Percentiles rank a stretch among this genome's conserved stretches.
These are phyloP conservation scores for Alternaria sp. DNA, from an alignment of 2,329 filamentous ascomycete genomes.

Conservation along the genomic window DNA sequence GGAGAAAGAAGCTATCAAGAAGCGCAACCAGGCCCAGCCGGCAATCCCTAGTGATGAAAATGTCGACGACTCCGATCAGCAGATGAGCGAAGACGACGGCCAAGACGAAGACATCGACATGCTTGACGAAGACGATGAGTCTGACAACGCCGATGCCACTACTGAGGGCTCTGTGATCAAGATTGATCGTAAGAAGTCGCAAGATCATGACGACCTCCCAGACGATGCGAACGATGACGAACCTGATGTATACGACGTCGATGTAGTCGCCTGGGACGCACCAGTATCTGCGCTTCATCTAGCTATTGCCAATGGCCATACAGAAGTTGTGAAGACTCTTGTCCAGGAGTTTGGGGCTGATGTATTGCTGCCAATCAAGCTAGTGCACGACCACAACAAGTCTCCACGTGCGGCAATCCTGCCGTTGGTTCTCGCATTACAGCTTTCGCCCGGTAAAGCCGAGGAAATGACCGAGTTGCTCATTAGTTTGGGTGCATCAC, in stretches of 20 bases:
- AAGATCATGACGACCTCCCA: slow-evolving; percentile 57
- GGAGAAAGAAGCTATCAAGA: slow-evolving; percentile 60
- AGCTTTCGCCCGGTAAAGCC: slow-evolving; percentile 70
- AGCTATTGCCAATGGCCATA: slow-evolving; percentile 77
- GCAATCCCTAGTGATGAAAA: neutral
- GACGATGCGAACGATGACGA: slow-evolving; percentile 68
- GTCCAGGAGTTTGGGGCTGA: slow-evolving; percentile 79
- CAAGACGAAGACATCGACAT: slow-evolving; percentile 63
- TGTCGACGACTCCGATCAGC: slow-evolving; percentile 2
- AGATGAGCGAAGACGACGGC: slow-evolving; percentile 48
- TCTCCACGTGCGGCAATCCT: slow-evolving; percentile 69
- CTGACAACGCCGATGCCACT: slow-evolving; percentile 57
- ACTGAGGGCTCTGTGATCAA: slow-evolving; percentile 78
- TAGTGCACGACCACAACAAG: slow-evolving; percentile 59
- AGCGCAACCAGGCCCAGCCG: neutral
- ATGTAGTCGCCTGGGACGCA: slow-evolving; percentile 81
- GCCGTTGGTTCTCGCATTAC: slow-evolving; percentile 72
- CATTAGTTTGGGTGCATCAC: slow-evolving; percentile 75
- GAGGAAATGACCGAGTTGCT: slow-evolving; percentile 71
- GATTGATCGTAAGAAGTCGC: slow-evolving; percentile 55
- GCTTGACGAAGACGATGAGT: slow-evolving; percentile 58
- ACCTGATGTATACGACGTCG: slow-evolving; percentile 81
- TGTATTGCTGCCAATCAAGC: slow-evolving; percentile 76
- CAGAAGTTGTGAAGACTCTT: slow-evolving; percentile 73
- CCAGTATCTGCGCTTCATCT: slow-evolving; percentile 79